Percentiles rank a stretch among this genome's conserved stretches.
These are phyloP conservation scores for Fonsecaea nubica DNA, from an alignment of 2,329 filamentous ascomycete species.

Conservation along the genomic window DNA sequence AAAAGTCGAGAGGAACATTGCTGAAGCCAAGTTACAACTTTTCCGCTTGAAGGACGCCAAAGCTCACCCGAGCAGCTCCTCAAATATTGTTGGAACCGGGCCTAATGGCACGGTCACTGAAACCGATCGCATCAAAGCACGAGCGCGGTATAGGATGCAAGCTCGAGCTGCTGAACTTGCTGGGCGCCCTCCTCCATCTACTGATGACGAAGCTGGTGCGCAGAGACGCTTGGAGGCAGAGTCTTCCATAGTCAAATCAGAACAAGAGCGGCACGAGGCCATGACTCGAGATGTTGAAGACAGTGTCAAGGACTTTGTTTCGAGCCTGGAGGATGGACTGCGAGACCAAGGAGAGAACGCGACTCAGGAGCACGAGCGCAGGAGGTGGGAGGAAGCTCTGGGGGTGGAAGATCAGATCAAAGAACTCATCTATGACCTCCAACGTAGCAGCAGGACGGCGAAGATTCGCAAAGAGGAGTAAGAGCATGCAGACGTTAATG, in stretches of 20 bases:
- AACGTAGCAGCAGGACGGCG: constrained; percentile 80
- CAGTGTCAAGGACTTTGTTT: constrained; percentile 86
- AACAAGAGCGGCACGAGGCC: constrained; percentile 91
- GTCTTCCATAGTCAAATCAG: constrained; percentile 76
- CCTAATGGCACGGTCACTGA: constrained; percentile 91
- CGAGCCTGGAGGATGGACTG: constrained; percentile 82
- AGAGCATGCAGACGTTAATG: constrained; percentile 36
- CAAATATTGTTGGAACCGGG: constrained; percentile 86
- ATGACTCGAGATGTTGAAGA: constrained; percentile 98
- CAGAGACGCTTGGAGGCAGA: constrained; percentile 89
- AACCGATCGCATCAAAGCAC: constrained; percentile 89
- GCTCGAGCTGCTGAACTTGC: constrained; percentile 91
- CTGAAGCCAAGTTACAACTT: constrained; percentile 87
- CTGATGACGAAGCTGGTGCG: constrained; percentile 76
- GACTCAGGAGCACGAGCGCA: constrained; percentile 84
- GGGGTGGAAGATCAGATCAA: constrained; percentile 96
- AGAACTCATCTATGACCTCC: constrained; percentile 97
- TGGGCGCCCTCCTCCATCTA: constrained; percentile 76
- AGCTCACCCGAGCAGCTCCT: constrained; percentile 79
- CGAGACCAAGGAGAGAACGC: constrained; percentile 79
- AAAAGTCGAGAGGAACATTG: constrained; percentile 87
- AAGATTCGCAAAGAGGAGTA: constrained; percentile 70
- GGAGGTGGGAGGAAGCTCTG: constrained; percentile 93
- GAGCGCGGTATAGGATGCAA: constrained; percentile 98
- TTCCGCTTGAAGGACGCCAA: constrained; percentile 95